phyloP scores from a whole-genome alignment of 1,284 basidiomycete genomes.

The Cutaneotrichosporon cavernicola region DNA sequence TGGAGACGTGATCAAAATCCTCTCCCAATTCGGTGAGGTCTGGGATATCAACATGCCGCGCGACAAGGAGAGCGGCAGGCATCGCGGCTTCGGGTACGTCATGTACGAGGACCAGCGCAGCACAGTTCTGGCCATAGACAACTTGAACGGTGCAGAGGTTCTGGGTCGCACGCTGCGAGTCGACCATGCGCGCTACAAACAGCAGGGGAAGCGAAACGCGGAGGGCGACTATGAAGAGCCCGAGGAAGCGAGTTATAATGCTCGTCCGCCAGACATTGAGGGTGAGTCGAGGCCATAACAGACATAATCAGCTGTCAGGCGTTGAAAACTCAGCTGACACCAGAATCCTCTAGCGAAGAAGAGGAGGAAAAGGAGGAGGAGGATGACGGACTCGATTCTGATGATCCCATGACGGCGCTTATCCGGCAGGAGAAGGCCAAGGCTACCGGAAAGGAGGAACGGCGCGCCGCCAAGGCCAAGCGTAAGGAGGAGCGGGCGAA shows the following conservation, averaged over 20 bases:
- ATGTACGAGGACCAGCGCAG: slow-evolving; percentile 99
- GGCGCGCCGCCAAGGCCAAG: slow-evolving; percentile 55
- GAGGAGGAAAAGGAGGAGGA: slow-evolving; percentile 56
- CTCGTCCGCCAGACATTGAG: slow-evolving; percentile 67
- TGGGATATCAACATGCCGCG: slow-evolving; percentile 93
- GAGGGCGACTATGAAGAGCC: slow-evolving; percentile 85
- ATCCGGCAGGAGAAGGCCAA: slow-evolving; percentile 60
- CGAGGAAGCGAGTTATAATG: slow-evolving; percentile 81
- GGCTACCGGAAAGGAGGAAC: slow-evolving; percentile 73
- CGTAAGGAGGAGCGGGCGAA: slow-evolving; percentile 37
- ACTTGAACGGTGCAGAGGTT: slow-evolving; percentile 86
- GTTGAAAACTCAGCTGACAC: slow-evolving; percentile 15
- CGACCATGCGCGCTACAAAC: slow-evolving; percentile 94
- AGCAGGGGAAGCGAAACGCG: slow-evolving; percentile 73
- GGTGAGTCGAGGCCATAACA: slow-evolving; percentile 56
- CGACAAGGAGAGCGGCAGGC: slow-evolving; percentile 84
- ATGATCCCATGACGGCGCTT: slow-evolving; percentile 97
- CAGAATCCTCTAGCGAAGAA: slow-evolving; percentile 33
- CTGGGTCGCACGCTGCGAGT: slow-evolving; percentile 79
- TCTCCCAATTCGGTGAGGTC: slow-evolving; percentile 95
- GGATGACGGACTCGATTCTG: slow-evolving; percentile 76
- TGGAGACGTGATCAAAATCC: slow-evolving; percentile 95
- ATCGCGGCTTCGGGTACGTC: slow-evolving; percentile 89
- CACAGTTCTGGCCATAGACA: slow-evolving; percentile 95
- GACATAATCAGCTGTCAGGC: no score